These are phyloP conservation scores for Stemphylium vesicarium DNA, from an alignment of 2,329 filamentous ascomycete species.

Conservation along the genomic window DNA sequence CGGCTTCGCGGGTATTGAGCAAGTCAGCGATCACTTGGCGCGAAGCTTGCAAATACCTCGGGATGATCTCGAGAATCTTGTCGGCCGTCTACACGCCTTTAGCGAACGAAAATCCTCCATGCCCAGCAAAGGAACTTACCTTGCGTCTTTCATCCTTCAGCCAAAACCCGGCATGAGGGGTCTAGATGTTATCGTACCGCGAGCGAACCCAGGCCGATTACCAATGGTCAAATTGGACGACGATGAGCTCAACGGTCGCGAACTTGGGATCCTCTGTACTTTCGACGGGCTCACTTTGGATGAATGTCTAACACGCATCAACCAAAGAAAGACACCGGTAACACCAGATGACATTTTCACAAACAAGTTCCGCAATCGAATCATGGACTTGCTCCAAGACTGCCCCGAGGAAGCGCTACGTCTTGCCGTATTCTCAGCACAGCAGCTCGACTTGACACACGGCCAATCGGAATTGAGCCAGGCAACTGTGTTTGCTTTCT, in stretches of 20 bases:
- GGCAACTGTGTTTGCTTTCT: constrained; percentile 55
- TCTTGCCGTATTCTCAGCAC: constrained; percentile 53
- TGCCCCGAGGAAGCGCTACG: constrained; percentile 51
- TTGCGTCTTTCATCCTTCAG: constrained; percentile 50
- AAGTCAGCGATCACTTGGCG: constrained; percentile 72
- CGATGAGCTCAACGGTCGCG: constrained; percentile 32
- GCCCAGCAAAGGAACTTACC: constrained; percentile 53
- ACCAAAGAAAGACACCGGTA: constrained; percentile 26
- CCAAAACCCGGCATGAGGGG: constrained; percentile 47
- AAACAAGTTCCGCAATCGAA: constrained; percentile 40
- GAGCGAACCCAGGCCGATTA: constrained; percentile 49
- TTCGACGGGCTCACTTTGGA: constrained; percentile 38
- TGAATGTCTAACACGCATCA: constrained; percentile 42
- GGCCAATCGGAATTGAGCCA: constrained; percentile 35
- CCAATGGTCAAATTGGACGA: constrained; percentile 53
- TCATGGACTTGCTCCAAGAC: constrained; percentile 45
- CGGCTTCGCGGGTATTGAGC: constrained; percentile 67
- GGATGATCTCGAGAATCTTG: constrained; percentile 64
- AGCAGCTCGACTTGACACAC: constrained; percentile 44
- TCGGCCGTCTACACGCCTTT: constrained; percentile 70
- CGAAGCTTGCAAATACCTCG: constrained; percentile 76
- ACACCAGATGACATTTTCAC: constrained; percentile 34
- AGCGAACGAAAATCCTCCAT: constrained; percentile 49
- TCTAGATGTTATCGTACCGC: constrained; percentile 55
- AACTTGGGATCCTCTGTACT: constrained; percentile 30